Conservation (phyloP, 257 asterid genomes). For the Nicotiana paniculata region DNA sequence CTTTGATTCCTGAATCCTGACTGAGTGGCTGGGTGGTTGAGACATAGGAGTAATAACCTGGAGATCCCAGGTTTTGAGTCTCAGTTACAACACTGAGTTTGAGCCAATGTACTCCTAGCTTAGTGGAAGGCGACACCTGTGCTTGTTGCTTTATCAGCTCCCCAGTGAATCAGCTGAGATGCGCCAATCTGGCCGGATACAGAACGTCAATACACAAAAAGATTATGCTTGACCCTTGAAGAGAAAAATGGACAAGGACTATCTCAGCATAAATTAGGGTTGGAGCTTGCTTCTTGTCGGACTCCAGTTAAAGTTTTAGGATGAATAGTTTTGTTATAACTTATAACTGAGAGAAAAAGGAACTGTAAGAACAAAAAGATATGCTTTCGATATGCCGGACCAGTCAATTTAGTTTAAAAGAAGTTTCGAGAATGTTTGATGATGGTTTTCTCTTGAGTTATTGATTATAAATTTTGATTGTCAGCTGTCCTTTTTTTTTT, state of each 20-base stretch:
- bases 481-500: neutral
- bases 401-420: neutral
- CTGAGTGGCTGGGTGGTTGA: neutral
- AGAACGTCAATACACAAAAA: neutral
- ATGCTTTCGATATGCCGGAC: neutral
- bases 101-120: neutral
- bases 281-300: neutral
- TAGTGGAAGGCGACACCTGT: neutral
- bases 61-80: neutral
- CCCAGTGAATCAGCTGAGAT: neutral
- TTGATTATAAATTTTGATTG: neutral
- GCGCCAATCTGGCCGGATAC: neutral
- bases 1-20: neutral
- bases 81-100: neutral
- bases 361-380: neutral
- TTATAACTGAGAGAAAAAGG: neutral
- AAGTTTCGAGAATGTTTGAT: neutral
- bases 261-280: neutral
- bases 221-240: neutral
- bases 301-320: no score
- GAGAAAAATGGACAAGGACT: neutral
- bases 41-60: neutral
- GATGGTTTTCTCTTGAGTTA: neutral
- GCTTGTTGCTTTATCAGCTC: neutral
- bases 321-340: no score